phyloP scores from a whole-genome alignment of 163 green algal genomes.

The Scenedesmus sp. region DNA sequence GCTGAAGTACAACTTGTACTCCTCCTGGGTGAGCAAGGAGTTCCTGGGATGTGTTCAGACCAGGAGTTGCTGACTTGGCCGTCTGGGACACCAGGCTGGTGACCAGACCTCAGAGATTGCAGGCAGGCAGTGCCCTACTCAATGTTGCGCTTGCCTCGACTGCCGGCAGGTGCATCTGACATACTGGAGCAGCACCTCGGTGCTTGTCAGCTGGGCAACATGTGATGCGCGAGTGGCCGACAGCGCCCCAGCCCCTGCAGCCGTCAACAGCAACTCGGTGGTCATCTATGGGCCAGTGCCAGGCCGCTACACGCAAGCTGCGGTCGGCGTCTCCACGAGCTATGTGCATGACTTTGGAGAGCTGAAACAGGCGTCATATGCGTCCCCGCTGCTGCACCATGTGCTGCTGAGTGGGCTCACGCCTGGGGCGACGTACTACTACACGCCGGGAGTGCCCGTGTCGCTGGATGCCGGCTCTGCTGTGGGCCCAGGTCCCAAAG shows the following conservation, averaged over 20 bases:
- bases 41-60: no score
- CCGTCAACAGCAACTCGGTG: neutral
- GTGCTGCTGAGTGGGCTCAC: slow-evolving; percentile 1
- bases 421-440: neutral
- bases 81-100: no score
- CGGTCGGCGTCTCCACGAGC: neutral
- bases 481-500: neutral
- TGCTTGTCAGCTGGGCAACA: slow-evolving; percentile 45
- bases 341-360: slow-evolving; percentile 15
- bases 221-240: neutral
- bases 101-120: no score
- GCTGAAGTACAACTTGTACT: no score
- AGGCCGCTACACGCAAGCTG: neutral
- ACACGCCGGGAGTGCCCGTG: neutral
- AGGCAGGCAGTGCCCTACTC: no score
- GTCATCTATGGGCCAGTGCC: neutral
- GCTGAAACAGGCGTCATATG: neutral
- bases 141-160: no score
- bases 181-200: slow-evolving; percentile 15
- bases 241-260: neutral
- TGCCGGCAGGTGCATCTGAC: slow-evolving; percentile 52
- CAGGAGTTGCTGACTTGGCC: no score
- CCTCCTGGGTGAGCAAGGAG: no score
- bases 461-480: neutral
- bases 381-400: neutral